Evolutionary conservation across 2,329 filamentous ascomycete species (phyloP).

Genomic region (Pyricularia sp.): DNA sequence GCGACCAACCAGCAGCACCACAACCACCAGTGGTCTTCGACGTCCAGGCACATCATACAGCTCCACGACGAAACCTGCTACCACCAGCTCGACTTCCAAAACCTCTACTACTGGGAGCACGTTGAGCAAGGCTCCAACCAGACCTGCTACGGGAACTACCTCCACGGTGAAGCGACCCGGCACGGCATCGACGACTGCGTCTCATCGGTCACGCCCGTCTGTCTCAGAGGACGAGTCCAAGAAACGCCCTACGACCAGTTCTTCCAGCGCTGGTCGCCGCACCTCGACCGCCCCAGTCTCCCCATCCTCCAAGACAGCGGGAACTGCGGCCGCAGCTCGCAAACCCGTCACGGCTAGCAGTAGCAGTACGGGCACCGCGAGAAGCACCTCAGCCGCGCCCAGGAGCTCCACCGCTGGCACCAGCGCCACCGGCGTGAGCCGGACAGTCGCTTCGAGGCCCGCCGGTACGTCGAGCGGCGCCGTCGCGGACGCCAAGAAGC

Average conservation of each 20-base stretch:
- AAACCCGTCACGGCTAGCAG: slow-evolving; percentile 23
- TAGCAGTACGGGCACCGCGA: slow-evolving; percentile 22
- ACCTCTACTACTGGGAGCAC: slow-evolving; percentile 11
- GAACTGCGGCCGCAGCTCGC: slow-evolving; percentile 18
- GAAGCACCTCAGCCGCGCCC: slow-evolving; percentile 18
- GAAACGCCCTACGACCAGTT: slow-evolving; percentile 11
- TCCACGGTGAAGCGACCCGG: slow-evolving; percentile 17
- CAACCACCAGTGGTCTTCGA: slow-evolving; percentile 9
- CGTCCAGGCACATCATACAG: slow-evolving; percentile 13
- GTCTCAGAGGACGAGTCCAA: slow-evolving; percentile 25
- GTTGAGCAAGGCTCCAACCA: slow-evolving; percentile 18
- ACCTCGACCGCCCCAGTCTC: slow-evolving; percentile 18
- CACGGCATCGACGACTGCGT: slow-evolving; percentile 16
- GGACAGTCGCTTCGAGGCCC: slow-evolving; percentile 21
- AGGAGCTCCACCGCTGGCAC: slow-evolving; percentile 23
- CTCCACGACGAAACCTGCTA: slow-evolving; percentile 17
- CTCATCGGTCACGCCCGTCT: slow-evolving; percentile 20
- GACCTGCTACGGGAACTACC: slow-evolving; percentile 15
- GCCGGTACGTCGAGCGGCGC: slow-evolving; percentile 17
- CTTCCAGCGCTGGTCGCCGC: slow-evolving; percentile 15
- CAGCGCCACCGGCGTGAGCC: slow-evolving; percentile 16
- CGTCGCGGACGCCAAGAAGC: slow-evolving; percentile 40
- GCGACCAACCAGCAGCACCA: slow-evolving; percentile 9
- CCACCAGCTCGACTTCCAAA: slow-evolving; percentile 14
- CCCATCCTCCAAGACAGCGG: slow-evolving; percentile 12